Evolutionary conservation across 2,329 filamentous ascomycete genomes (phyloP).

Genomic region (Aspergillus cejpii): DNA sequence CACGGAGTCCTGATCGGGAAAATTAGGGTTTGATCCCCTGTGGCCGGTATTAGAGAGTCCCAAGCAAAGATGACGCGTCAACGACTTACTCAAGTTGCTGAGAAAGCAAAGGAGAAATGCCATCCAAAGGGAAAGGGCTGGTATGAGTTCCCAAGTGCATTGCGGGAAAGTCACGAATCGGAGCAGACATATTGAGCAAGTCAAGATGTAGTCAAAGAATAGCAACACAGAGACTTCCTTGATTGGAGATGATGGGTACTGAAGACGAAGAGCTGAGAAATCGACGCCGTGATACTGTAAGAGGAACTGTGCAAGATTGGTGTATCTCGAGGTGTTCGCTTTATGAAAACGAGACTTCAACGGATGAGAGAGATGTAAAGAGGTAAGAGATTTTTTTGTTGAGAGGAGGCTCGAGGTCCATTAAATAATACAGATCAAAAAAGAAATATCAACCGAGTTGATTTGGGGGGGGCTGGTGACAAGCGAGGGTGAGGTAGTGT

Average conservation of each 20-base stretch:
- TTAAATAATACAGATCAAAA: not conserved
- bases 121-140: not conserved
- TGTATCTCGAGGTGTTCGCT: too few relatives aligned
- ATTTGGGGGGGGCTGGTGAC: not conserved
- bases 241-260: not conserved
- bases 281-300: not conserved
- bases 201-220: too few relatives aligned
- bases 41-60: not conserved
- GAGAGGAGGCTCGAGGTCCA: not conserved
- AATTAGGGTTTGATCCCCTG: not conserved
- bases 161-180: not conserved
- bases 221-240: too few relatives aligned
- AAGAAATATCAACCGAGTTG: not conserved
- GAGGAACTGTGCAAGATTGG: not conserved
- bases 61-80: not conserved
- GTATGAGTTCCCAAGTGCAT: not conserved
- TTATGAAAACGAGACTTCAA: not conserved
- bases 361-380: not conserved
- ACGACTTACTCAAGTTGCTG: not conserved
- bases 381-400: not conserved
- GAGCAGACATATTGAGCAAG: not conserved
- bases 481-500: not conserved
- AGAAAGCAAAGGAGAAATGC: not conserved
- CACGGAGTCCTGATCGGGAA: not conserved
- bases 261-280: too few relatives aligned